Base-by-base conservation (phyloP, 2,329 filamentous ascomycete genomes). In the Talaromyces sp. region DNA sequence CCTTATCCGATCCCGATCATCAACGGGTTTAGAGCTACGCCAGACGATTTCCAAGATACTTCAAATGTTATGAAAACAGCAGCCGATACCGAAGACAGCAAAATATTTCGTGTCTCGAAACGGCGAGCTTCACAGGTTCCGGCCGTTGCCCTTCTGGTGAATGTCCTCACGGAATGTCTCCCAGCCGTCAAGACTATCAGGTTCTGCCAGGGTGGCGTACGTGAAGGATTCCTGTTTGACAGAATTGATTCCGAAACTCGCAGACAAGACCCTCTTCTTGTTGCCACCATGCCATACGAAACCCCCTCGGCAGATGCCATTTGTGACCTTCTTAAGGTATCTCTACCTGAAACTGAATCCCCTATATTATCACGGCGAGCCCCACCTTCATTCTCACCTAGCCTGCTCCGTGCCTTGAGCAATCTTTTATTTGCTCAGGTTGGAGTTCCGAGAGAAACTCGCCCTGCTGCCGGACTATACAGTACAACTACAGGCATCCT, bases 191-290 rank as follows among this genome's bases (percentile, higher is more conserved):
- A 86, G 51, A 82, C 85, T 28, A 90, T 93, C 2, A 89, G 88
- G 0, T 97, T 96, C 75, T 96, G 92, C 71, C 89, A 91, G 68
- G 91, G 93, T 23, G 93, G 92, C 7, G 93, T 96, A 64, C 83
- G 92, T 47, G 92, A 96, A 75, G 93, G 93, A 0, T 87, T 87
- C 51, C 78, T 96, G 44, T 92, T 91, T 76, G 86, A 90, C 75
- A 87, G 83, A 64, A 82, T 96, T 10, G 81, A 86, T 0, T 67
- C 74, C 0, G 72, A 81, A 0, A 74, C 89, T 16, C 85, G 89
- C 60, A 83, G 86, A 56, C 82, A 85, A 66, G 82, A 89, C 67
- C 91, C 92, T 0, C 77, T 96, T 0, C 76, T 85, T 10, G 83
- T 85, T 0, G 86, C 85, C 1, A 90, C 87, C 0, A 68, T 70